A percentile compares a stretch with the other conserved stretches of the same genome.
These are phyloP conservation scores for Panellus pusillus DNA, from an alignment of 768 basidiomycete genomes.

Conservation along the genomic window DNA sequence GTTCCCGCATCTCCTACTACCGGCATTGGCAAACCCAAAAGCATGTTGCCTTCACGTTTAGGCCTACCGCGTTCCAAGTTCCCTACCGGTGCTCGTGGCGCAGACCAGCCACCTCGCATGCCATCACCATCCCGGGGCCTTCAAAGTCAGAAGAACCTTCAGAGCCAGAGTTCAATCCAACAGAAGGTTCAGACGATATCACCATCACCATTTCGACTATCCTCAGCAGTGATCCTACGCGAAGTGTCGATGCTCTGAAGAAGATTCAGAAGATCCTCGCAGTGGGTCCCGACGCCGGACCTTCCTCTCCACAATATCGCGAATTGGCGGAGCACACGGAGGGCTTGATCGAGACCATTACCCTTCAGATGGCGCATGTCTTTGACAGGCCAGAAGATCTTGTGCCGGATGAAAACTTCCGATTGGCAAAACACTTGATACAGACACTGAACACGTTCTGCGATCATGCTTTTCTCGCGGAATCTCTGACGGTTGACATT, in stretches of 20 bases:
- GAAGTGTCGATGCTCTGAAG: conserved; percentile 93
- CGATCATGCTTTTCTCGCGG: conserved; percentile 84
- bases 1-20: conserved; percentile 43
- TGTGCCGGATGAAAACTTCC: conserved; percentile 76
- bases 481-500: conserved; percentile 82
- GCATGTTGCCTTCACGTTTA: conserved; percentile 72
- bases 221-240: conserved; percentile 78
- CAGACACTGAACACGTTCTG: conserved; percentile 95
- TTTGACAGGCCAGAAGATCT: conserved; percentile 83
- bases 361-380: conserved; percentile 87
- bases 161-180: conserved; percentile 35
- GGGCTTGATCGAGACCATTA: conserved; percentile 87
- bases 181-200: conserved; percentile 56
- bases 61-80: conserved; percentile 62
- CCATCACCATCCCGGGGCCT: conserved; percentile 9
- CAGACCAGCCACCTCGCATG: conserved; percentile 13
- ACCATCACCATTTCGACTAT: conserved; percentile 86
- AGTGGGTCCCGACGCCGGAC: conserved; percentile 71
- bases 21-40: conserved; percentile 58
- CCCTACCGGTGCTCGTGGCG: conserved; percentile 18
- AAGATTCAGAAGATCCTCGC: conserved; percentile 86
- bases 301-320: conserved; percentile 66
- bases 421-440: conserved; percentile 95
- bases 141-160: conserved; percentile 28
- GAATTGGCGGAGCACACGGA: conserved; percentile 80